phyloP scores from a whole-genome alignment of 768 basidiomycete genomes.

The Kwoniella sp. region DNA sequence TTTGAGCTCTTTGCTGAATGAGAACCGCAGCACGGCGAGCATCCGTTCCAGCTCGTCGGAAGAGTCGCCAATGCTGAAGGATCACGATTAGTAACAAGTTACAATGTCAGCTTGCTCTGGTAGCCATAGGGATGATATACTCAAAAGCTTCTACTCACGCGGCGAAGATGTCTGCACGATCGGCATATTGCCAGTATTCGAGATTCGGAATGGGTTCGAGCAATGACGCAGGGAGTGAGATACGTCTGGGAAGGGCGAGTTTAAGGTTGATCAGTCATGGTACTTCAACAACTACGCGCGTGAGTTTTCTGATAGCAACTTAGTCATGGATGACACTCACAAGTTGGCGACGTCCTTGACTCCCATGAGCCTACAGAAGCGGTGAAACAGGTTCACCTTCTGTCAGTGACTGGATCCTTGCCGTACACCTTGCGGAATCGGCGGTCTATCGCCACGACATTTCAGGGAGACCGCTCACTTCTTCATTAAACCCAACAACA shows the following conservation, averaged over 20 bases:
- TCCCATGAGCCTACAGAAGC: constrained; percentile 61
- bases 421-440: neutral
- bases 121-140: neutral
- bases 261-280: constrained; percentile 7
- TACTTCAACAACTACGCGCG: neutral
- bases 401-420: no score
- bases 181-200: constrained; percentile 93
- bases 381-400: no score
- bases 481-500: constrained; percentile 88
- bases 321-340: constrained; percentile 5
- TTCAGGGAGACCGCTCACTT: constrained; percentile 61
- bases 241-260: constrained; percentile 63
- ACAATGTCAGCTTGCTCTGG: neutral
- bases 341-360: constrained; percentile 88
- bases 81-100: neutral
- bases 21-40: constrained; percentile 84
- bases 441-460: neutral
- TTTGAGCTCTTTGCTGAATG: constrained; percentile 92
- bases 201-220: constrained; percentile 93
- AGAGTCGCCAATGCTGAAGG: constrained; percentile 81
- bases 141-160: constrained; percentile 65
- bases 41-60: constrained; percentile 91
- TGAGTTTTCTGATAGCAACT: neutral
- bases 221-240: constrained; percentile 88
- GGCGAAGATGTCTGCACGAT: constrained; percentile 86